These are phyloP conservation scores for Euphorbia lathyris DNA, from an alignment of 345 rosid genomes.

Conservation along the genomic window DNA sequence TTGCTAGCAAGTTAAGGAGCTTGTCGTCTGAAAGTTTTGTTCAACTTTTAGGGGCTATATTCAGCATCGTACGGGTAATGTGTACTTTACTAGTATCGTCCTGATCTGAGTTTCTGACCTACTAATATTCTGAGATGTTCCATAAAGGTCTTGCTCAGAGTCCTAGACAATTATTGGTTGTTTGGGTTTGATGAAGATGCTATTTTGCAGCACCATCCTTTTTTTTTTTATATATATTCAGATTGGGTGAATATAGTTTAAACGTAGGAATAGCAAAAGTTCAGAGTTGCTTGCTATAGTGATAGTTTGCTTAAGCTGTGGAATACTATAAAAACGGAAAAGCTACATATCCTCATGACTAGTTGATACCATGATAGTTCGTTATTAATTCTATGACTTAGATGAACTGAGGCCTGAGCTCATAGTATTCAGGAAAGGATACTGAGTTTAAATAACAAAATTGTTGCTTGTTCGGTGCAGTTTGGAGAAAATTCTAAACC, in stretches of 20 bases:
- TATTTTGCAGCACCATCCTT: conserved; percentile 2
- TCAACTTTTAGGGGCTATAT: conserved; percentile 79
- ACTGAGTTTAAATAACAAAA: not conserved
- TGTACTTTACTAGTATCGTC: conserved; percentile 37
- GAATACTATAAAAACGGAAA: not conserved
- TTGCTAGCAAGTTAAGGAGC: conserved; percentile 90
- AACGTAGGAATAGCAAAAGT: conserved; percentile 1
- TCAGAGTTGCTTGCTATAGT: conserved; percentile 4
- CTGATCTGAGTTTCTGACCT: not conserved
- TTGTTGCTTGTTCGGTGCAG: not conserved
- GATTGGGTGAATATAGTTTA: not conserved
- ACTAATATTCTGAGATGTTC: not conserved
- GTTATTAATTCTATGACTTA: not conserved
- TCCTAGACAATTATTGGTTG: not conserved
- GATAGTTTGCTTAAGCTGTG: conserved; percentile 1
- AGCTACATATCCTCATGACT: no score
- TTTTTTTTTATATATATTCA: no score
- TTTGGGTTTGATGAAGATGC: not conserved
- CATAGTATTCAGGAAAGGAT: not conserved
- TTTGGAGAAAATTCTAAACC: conserved; percentile 2
- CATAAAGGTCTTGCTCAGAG: not conserved
- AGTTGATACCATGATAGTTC: not conserved
- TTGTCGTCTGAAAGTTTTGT: conserved; percentile 89
- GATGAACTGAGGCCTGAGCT: not conserved
- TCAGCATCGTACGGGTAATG: conserved; percentile 89